A percentile compares a stretch with the other conserved stretches of the same genome.
Evolutionary conservation across 169 alveolate species (phyloP).

Genomic region (Cryptosporidium muris): DNA sequence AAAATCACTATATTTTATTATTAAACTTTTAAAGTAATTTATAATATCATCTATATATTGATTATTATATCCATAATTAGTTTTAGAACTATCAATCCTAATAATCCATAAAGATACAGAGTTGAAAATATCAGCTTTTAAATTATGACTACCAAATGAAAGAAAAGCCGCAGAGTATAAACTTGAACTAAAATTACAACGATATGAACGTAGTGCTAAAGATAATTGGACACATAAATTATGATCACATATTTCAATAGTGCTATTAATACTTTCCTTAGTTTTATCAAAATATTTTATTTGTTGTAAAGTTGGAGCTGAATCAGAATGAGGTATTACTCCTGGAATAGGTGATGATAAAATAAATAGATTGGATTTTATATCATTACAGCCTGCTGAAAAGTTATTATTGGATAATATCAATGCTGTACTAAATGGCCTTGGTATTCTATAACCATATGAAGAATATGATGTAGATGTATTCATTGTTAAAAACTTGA

Average conservation of each 20-base stretch:
- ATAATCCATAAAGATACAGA: slow-evolving; percentile 43
- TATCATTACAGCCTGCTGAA: background rate
- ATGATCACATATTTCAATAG: background rate
- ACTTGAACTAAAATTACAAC: slow-evolving; percentile 38
- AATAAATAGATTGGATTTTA: background rate
- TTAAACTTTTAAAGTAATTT: slow-evolving; percentile 15
- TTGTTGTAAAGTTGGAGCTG: slow-evolving; percentile 6
- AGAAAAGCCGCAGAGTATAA: slow-evolving; percentile 18
- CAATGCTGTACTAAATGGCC: slow-evolving; percentile 5
- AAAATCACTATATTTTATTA: slow-evolving; percentile 4
- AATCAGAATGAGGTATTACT: slow-evolving; percentile 22
- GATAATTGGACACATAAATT: slow-evolving; percentile 30
- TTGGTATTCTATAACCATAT: slow-evolving; percentile 51
- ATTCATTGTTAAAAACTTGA: background rate
- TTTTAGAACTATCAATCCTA: background rate
- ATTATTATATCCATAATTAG: no score
- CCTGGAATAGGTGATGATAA: slow-evolving; percentile 33
- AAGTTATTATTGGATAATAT: background rate
- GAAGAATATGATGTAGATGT: slow-evolving; percentile 41
- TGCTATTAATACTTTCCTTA: background rate
- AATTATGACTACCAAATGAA: slow-evolving; percentile 3
- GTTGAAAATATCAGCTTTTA: slow-evolving; percentile 43
- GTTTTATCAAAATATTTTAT: background rate
- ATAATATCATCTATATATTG: background rate
- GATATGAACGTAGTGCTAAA: slow-evolving; percentile 36